Conservation (phyloP, 768 basidiomycete genomes). For the Suillus decipiens region DNA sequence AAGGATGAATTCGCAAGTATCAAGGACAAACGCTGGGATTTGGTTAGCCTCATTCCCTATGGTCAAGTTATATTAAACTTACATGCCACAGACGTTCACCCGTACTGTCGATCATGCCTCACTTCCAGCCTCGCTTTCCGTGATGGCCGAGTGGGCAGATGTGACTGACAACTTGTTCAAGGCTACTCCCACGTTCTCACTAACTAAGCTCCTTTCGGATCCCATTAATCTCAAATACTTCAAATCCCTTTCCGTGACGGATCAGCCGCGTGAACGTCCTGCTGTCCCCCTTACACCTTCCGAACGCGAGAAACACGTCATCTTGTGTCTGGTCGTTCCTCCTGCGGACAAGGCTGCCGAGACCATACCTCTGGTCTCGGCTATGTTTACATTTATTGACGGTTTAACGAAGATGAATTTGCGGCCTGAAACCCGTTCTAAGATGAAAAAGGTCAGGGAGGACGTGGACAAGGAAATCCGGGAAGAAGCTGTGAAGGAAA, state of each 20-base stretch:
- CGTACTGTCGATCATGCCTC: conserved; percentile 67
- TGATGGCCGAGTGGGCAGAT: conserved; percentile 91
- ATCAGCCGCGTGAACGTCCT: conserved; percentile 81
- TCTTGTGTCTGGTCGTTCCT: conserved; percentile 65
- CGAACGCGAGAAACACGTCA: conserved; percentile 69
- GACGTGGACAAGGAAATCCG: conserved; percentile 69
- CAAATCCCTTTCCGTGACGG: conserved; percentile 86
- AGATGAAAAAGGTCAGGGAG: conserved; percentile 74
- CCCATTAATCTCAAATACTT: conserved; percentile 73
- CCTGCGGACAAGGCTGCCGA: conserved; percentile 46
- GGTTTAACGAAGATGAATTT: conserved; percentile 56
- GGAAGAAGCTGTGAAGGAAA: conserved; percentile 65
- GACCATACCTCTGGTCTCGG: conserved; percentile 60
- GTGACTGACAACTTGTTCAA: conserved; percentile 80
- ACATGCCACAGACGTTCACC: conserved; percentile 69
- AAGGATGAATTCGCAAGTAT: conserved; percentile 77
- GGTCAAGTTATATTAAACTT: conserved; percentile 9
- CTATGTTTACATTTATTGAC: conserved; percentile 78
- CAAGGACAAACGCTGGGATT: conserved; percentile 79
- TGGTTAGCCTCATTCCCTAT: conserved; percentile 53
- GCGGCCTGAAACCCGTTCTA: conserved; percentile 80
- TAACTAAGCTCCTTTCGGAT: conserved; percentile 61
- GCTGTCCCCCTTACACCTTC: conserved; percentile 46
- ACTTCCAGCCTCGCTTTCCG: conserved; percentile 61
- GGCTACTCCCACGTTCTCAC: conserved; percentile 42